Conservation (phyloP, 106 monocot species). For the Platanthera zijinensis region DNA sequence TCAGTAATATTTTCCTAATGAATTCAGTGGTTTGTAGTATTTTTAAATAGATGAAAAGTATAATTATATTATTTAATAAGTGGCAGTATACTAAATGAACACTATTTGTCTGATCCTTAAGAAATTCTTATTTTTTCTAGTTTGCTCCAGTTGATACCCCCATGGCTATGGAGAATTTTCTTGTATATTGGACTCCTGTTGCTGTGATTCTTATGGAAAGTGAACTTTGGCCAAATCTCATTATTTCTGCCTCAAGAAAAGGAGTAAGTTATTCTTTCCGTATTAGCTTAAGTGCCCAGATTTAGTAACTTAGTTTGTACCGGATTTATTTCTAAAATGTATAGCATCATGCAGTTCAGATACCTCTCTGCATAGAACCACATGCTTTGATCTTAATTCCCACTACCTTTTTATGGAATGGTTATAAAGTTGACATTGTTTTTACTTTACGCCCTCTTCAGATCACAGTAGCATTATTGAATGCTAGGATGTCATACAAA, state of each 20-base stretch:
- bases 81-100: no score
- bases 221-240: slow-evolving; percentile 98
- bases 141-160: slow-evolving; percentile 84
- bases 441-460: slow-evolving; percentile 17
- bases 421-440: not conserved
- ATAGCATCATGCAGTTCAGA: not conserved
- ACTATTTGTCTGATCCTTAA: not conserved
- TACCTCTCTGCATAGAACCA: not conserved
- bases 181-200: slow-evolving; percentile 65
- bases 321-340: not conserved
- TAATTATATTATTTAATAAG: no score
- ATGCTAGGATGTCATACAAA: slow-evolving; percentile 81
- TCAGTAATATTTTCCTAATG: no score
- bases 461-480: slow-evolving; percentile 73
- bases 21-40: no score
- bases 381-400: not conserved
- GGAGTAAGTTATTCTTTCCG: slow-evolving; percentile 39
- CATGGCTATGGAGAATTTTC: slow-evolving; percentile 52
- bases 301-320: not conserved
- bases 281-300: not conserved
- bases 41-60: no score
- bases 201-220: slow-evolving; percentile 87
- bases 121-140: slow-evolving; percentile 26
- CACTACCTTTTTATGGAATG: not conserved
- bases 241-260: slow-evolving; percentile 64